Evolutionary conservation across 495 filamentous ascomycete species (phyloP).

Genomic region (Aspergillus sclerotiicarbonarius): DNA sequence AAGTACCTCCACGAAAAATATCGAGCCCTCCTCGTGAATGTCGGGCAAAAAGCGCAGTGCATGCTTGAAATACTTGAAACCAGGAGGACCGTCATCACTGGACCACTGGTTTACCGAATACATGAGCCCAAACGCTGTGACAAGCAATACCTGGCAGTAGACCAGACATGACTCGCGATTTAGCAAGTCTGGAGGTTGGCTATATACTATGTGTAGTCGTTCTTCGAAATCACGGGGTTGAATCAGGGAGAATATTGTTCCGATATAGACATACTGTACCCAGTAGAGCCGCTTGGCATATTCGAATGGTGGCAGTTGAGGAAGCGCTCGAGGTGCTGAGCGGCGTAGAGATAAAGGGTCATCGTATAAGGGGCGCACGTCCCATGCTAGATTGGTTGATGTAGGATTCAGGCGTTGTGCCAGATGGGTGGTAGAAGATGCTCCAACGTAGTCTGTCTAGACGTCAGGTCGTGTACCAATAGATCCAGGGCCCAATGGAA

Average conservation of each 20-base stretch:
- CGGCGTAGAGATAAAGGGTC: constrained; percentile 35
- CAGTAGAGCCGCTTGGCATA: constrained; percentile 47
- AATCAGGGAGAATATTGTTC: constrained; percentile 52
- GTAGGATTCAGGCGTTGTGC: constrained; percentile 35
- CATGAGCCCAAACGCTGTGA: constrained; percentile 52
- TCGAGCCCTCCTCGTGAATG: constrained; percentile 49
- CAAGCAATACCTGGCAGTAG: constrained; percentile 41
- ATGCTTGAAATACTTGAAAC: constrained; percentile 50
- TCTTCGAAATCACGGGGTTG: constrained; percentile 43
- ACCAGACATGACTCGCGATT: constrained; percentile 34
- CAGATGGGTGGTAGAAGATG: constrained; percentile 35
- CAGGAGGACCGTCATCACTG: constrained; percentile 46
- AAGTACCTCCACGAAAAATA: constrained; percentile 50
- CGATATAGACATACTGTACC: constrained; percentile 50
- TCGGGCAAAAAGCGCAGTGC: constrained; percentile 49
- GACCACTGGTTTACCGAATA: constrained; percentile 54
- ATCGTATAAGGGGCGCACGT: constrained; percentile 40
- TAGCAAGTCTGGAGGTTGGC: constrained; percentile 33
- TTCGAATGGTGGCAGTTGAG: constrained; percentile 42
- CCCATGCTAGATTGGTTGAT: constrained; percentile 37
- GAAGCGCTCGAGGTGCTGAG: constrained; percentile 24
- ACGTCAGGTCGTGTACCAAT: neutral
- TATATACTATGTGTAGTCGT: constrained; percentile 38
- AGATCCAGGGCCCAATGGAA: too few species aligned
- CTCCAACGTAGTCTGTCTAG: constrained; percentile 33